A percentile compares a stretch with the other conserved stretches of the same genome.
phyloP scores from a whole-genome alignment of 768 basidiomycete genomes.

The Rhizopogon vulgaris region DNA sequence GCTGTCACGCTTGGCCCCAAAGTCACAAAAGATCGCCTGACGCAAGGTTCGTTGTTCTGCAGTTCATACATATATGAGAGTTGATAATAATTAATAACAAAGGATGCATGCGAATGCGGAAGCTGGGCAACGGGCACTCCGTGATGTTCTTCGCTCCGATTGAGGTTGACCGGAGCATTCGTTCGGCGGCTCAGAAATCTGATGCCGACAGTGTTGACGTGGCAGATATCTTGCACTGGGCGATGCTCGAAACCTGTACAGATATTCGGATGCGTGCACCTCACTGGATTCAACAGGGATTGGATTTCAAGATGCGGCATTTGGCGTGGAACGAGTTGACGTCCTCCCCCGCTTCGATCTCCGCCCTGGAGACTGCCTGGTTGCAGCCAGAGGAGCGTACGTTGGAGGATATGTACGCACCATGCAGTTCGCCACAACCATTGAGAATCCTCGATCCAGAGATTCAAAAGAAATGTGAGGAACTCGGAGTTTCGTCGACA shows the following conservation, averaged over 20 bases:
- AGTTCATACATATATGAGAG: constrained; percentile 6
- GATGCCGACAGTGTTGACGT: constrained; percentile 3
- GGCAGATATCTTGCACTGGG: constrained; percentile 37
- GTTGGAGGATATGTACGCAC: constrained; percentile 30
- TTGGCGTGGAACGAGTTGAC: constrained; percentile 12
- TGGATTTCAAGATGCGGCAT: constrained; percentile 13
- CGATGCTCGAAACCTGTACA: constrained; percentile 37
- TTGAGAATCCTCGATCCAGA: neutral
- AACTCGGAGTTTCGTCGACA: constrained; percentile 10
- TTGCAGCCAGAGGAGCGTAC: constrained; percentile 33
- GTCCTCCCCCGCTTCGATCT: neutral
- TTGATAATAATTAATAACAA: neutral
- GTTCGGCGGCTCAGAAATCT: constrained; percentile 14
- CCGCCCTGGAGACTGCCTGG: constrained; percentile 24
- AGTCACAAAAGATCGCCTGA: constrained; percentile 30
- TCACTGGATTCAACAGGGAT: constrained; percentile 37
- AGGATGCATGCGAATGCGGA: constrained; percentile 53
- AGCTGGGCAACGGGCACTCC: constrained; percentile 41
- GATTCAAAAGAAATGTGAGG: constrained; percentile 4
- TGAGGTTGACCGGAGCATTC: constrained; percentile 34
- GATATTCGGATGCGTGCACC: constrained; percentile 34
- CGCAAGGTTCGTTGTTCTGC: constrained; percentile 22
- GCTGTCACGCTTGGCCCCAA: constrained; percentile 34
- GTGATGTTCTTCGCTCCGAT: constrained; percentile 41
- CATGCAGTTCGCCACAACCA: neutral